Evolutionary conservation across 345 rosid species (phyloP), one percentile per base, ranked within the genome.

Genomic region (Ricinus communis): DNA sequence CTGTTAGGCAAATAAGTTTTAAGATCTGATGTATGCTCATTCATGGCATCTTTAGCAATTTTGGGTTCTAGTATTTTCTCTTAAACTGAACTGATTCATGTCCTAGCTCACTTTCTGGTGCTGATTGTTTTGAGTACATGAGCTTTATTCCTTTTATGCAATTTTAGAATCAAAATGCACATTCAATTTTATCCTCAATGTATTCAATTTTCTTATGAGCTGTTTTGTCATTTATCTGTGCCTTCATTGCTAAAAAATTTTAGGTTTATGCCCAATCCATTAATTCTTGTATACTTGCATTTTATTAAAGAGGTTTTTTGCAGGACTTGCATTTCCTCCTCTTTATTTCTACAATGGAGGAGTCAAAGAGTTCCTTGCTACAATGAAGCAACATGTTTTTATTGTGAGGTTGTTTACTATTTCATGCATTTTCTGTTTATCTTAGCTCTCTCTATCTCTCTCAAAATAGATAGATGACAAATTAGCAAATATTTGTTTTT

Each of bases 331-430:
- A 69, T 85, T 64, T 77, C 96, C 99, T 62, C 91, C 98, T 68
- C 90, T 96, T 55, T 93, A 89, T 84, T 93, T 96, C 80, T 96
- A 93, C 82, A 96, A 76, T 66, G 97, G 99, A 74, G 97, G 99
- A 72, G 93, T 93, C 57, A 82, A 84, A 77, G 94, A 93, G 85
- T 91, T 93, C 79, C 87, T 96, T 49, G 91, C 98, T 66, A 83
- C 85, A 33, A 66, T 93, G 66, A 96, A 91, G 86, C 99, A 90
- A 52, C 90, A 90, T 77, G 82, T 86, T 74, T 77, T 89, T 69
- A 88, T 93, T 87, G 85, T 89, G 85, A 96, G 99, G 97, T 93
- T 52, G 57, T 84, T 69, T 75, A 59, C 72, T 76, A 41, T 66
- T 70, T 51, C 49, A n/a, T 69, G 55, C 55, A 57, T 5, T 43